Base-by-base conservation (phyloP, 306 rosid genomes). In the Amphicarpaea edgeworthii region DNA sequence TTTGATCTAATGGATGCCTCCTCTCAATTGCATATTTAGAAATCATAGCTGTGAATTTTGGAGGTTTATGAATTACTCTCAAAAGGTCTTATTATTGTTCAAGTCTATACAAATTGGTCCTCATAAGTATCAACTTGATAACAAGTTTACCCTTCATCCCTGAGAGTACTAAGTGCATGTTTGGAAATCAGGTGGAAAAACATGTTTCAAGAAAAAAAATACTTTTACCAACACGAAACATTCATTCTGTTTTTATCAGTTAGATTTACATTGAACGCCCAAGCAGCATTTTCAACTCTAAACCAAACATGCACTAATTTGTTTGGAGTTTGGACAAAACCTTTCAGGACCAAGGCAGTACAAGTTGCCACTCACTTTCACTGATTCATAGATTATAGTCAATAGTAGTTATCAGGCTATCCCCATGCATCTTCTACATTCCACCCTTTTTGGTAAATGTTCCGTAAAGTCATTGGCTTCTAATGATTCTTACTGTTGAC, bases 21-120 rank as follows among this genome's bases (percentile, higher is more conserved):
- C 60, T 65, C 59, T 63, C 54, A 37, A 61, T 73, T 14, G 21
- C 45, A 69, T 51, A 9, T 43, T 32, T 21, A 58, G 34, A 61
- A 51, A 63, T 23, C 26, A 66, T 9, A 53, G 24, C 64, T 23
- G n/a, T 72, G n/a, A 46, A 72, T 21, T 74, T 37, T 58, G 17
- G 47, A 78, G 80, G 50, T 40, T 67, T 60, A n/a, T 73, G 83
- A 43, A n/a, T n/a, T n/a, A n/a, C 49, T 79, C 32, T 14, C 16
- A 1, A 55, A 28, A 49, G 20, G 30, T 30, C 58, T 5, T 23
- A 34, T 23, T 41, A 72, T 14, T 28, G 59, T 19, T 12, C 8
- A 7, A 5, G 19, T 28, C 41, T n/a, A 60, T 60, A 3, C 65
- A 32, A n/a, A 7, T 30, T n/a, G 24, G 21, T 30, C 41, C 66